These are phyloP conservation scores for Phaffomyces antillensis DNA, from an alignment of 805 yeast species.

Conservation along the genomic window DNA sequence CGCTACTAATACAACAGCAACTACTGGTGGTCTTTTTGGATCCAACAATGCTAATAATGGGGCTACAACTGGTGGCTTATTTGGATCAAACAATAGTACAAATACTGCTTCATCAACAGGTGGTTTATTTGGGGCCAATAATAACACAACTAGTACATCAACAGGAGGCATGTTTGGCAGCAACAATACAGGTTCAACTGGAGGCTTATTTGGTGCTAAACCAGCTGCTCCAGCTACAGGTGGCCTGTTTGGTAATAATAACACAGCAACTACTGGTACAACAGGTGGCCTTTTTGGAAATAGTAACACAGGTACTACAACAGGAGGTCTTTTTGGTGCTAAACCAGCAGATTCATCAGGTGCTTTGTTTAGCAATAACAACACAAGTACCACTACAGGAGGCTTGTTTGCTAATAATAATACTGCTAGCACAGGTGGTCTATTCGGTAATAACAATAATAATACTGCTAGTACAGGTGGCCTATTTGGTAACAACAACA, in stretches of 20 bases:
- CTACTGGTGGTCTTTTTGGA: conserved; percentile 29
- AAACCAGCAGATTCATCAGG: too few relatives aligned
- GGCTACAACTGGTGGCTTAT: conserved; percentile 25
- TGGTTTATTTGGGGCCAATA: conserved; percentile 5
- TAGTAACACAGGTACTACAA: neutral
- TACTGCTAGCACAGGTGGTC: conserved; percentile 6
- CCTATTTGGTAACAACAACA: conserved; percentile 23
- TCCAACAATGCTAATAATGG: conserved; percentile 7
- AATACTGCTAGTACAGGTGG: conserved; percentile 8
- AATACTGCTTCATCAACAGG: conserved; percentile 5
- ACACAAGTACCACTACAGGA: neutral
- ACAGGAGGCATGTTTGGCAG: neutral
- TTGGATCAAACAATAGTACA: conserved; percentile 19
- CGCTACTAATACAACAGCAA: conserved; percentile 5
- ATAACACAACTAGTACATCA: conserved; percentile 8
- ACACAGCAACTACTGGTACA: neutral
- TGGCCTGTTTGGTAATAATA: neutral
- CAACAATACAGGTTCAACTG: neutral
- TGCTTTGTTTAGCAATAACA: neutral
- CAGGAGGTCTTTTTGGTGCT: neutral
- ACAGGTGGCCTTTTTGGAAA: neutral
- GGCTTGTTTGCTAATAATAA: neutral
- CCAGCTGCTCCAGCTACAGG: too few relatives aligned
- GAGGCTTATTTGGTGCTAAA: neutral
- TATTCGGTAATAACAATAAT: conserved; percentile 2